phyloP scores from a whole-genome alignment of 495 filamentous ascomycete genomes.

The Aspergillus nanangensis region DNA sequence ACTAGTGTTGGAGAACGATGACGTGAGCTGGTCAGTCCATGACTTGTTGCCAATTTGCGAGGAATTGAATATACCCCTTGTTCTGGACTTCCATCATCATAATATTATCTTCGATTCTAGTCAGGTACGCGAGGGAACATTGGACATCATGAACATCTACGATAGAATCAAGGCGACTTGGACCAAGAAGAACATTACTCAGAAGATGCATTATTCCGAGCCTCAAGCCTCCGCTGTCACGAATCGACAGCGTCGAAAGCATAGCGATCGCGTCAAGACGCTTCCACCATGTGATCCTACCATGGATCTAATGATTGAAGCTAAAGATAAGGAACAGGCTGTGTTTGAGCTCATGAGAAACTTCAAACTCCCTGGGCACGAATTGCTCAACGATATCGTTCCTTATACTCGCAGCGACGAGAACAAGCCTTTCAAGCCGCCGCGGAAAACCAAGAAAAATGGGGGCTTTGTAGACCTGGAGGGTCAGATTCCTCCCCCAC shows the following conservation, averaged over 20 bases:
- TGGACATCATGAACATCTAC: slow-evolving; percentile 69
- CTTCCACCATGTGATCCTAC: slow-evolving; percentile 75
- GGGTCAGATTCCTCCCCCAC: slow-evolving; percentile 38
- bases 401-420: slow-evolving; percentile 77
- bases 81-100: slow-evolving; percentile 93
- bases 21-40: slow-evolving; percentile 85
- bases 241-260: slow-evolving; percentile 70
- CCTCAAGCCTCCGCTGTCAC: slow-evolving; percentile 72
- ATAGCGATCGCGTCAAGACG: slow-evolving; percentile 69
- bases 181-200: slow-evolving; percentile 79
- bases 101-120: slow-evolving; percentile 81
- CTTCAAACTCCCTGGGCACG: slow-evolving; percentile 75
- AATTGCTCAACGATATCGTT: slow-evolving; percentile 71
- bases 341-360: slow-evolving; percentile 91
- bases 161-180: slow-evolving; percentile 80
- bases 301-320: slow-evolving; percentile 98
- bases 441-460: slow-evolving; percentile 46
- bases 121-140: slow-evolving; percentile 76
- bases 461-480: slow-evolving; percentile 47
- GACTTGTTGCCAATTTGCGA: slow-evolving; percentile 89
- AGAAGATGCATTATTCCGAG: slow-evolving; percentile 97
- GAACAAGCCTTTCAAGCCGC: slow-evolving; percentile 54
- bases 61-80: slow-evolving; percentile 87
- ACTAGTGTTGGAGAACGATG: slow-evolving; percentile 91
- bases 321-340: slow-evolving; percentile 97